Evolutionary conservation across 2,329 filamentous ascomycete species (phyloP).

Genomic region (Trichoderma simmonsii): DNA sequence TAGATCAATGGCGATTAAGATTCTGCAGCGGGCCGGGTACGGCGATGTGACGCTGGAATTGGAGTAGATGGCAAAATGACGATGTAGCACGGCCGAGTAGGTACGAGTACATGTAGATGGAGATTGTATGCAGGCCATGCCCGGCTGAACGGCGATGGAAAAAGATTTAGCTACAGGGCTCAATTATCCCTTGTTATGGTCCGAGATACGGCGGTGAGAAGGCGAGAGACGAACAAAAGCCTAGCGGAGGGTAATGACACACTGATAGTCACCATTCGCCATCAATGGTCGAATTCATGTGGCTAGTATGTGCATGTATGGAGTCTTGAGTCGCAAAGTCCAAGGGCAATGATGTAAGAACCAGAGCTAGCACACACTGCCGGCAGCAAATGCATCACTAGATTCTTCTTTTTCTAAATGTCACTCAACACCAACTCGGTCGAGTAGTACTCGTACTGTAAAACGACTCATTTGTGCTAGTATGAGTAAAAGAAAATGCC

Average conservation of each 20-base stretch:
- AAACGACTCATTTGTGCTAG: neutral
- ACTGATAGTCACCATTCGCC: neutral
- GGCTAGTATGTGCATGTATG: neutral
- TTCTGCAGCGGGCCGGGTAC: neutral
- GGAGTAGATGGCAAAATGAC: neutral
- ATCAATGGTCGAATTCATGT: neutral
- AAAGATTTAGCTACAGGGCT: neutral
- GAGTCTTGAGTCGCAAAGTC: neutral
- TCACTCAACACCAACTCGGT: neutral
- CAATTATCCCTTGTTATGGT: neutral
- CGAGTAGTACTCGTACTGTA: neutral
- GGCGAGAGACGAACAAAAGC: neutral
- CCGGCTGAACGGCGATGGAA: neutral
- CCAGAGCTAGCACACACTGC: neutral
- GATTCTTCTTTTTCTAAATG: neutral
- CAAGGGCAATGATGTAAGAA: constrained; percentile 12
- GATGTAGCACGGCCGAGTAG: neutral
- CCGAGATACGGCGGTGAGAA: constrained; percentile 10
- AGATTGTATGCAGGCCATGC: neutral
- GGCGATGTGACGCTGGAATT: neutral
- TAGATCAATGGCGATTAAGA: neutral
- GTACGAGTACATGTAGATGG: neutral
- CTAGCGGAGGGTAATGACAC: neutral
- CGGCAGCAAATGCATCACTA: neutral
- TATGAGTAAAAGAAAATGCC: neutral